These are phyloP conservation scores for Colletotrichum coccodes DNA, from an alignment of 2,329 filamentous ascomycete genomes.

Conservation along the genomic window DNA sequence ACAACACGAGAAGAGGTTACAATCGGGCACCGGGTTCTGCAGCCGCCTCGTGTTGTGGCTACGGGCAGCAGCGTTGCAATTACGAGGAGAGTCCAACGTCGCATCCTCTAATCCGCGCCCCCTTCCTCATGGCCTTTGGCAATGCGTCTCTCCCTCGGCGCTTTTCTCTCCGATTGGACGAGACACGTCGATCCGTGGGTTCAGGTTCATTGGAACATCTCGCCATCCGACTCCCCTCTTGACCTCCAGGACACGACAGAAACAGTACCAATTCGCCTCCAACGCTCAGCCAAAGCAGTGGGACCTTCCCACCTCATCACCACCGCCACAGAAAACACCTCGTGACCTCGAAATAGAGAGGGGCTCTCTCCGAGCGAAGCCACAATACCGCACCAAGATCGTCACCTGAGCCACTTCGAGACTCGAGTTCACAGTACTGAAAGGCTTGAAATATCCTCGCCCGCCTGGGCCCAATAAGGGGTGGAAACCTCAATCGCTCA, in stretches of 20 bases:
- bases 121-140: not conserved
- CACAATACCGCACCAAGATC: not conserved
- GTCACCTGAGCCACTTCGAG: not conserved
- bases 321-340: not conserved
- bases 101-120: not conserved
- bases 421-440: not conserved
- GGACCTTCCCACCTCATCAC: not conserved
- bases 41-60: not conserved
- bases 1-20: not conserved
- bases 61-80: not conserved
- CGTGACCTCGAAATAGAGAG: not conserved
- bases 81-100: not conserved
- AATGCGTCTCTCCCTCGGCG: not conserved
- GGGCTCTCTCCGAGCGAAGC: not conserved
- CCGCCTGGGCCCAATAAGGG: not conserved
- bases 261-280: not conserved
- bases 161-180: slow-evolving; percentile 12
- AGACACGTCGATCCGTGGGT: not conserved
- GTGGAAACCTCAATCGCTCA: slow-evolving; percentile 10
- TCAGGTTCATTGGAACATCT: not conserved
- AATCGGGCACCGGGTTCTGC: not conserved
- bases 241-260: not conserved
- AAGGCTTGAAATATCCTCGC: not conserved
- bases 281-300: not conserved
- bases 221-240: not conserved